phyloP scores from a whole-genome alignment of 768 basidiomycete species.

The Phanerodontia chrysosporium region DNA sequence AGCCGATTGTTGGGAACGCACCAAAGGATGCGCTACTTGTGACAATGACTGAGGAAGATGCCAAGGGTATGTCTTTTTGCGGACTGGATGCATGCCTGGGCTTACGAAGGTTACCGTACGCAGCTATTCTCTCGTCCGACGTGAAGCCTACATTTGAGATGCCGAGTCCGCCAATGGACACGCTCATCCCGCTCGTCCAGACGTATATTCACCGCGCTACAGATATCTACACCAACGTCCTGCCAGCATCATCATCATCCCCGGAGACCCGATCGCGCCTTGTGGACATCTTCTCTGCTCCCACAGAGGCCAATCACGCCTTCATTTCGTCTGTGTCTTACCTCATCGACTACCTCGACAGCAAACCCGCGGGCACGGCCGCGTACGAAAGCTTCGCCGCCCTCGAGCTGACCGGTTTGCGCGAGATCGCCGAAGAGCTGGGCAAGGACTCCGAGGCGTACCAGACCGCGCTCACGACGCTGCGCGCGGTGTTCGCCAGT shows the following conservation, averaged over 20 bases:
- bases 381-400: conserved; percentile 47
- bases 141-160: conserved; percentile 44
- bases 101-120: not conserved
- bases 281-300: conserved; percentile 38
- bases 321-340: conserved; percentile 42
- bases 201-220: conserved; percentile 57
- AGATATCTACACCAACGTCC: conserved; percentile 53
- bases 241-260: conserved; percentile 33
- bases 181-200: conserved; percentile 49
- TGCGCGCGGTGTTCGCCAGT: conserved; percentile 46
- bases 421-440: conserved; percentile 40
- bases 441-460: conserved; percentile 57
- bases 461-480: conserved; percentile 35
- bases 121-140: conserved; percentile 57
- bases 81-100: not conserved
- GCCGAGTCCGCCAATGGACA: conserved; percentile 28
- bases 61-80: conserved; percentile 32
- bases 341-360: conserved; percentile 49
- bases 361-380: conserved; percentile 23
- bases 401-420: conserved; percentile 49
- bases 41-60: conserved; percentile 52
- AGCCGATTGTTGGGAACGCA: conserved; percentile 56
- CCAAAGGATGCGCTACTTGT: conserved; percentile 47
- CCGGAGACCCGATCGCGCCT: conserved; percentile 25
- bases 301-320: conserved; percentile 33